Conservation (phyloP, 169 alveolate species). For the Cryptosporidium bovis region DNA sequence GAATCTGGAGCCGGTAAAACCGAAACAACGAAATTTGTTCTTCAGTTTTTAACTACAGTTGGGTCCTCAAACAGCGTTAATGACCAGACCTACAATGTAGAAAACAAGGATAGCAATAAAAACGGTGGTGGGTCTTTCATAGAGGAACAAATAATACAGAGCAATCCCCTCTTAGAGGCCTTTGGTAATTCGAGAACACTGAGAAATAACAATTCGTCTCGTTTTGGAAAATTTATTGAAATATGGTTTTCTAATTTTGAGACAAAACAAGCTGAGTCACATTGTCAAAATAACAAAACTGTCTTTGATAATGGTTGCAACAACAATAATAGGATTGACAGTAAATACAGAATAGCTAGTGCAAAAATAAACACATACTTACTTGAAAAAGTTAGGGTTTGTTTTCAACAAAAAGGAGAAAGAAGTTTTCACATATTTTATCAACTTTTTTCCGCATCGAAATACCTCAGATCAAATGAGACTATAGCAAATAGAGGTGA, state of each 20-base stretch:
- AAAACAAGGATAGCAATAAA: background rate
- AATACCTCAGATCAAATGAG: background rate
- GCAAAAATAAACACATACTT: constrained; percentile 96
- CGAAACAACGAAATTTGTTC: constrained; percentile 97
- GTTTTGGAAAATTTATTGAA: constrained; percentile 99
- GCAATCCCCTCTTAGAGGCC: constrained; percentile 98
- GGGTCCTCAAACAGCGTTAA: constrained; percentile 2
- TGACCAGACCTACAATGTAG: background rate
- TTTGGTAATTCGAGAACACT: constrained; percentile 98
- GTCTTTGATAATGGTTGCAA: background rate
- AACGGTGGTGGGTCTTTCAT: constrained; percentile 70
- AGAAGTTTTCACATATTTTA: constrained; percentile 97
- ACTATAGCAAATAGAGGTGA: background rate
- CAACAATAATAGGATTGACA: background rate
- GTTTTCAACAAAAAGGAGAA: constrained; percentile 94
- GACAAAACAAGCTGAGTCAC: constrained; percentile 40
- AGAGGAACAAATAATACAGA: constrained; percentile 92
- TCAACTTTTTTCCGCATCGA: constrained; percentile 91
- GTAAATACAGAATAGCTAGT: constrained; percentile 76
- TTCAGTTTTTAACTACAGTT: constrained; percentile 90
- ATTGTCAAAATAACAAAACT: background rate
- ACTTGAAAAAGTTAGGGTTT: constrained; percentile 97
- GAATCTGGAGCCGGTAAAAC: constrained; percentile 99
- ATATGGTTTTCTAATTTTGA: constrained; percentile 88
- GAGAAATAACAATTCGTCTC: constrained; percentile 93